A percentile compares a stretch with the other conserved stretches of the same genome.
phyloP scores from a whole-genome alignment of 2,329 filamentous ascomycete species.

The Penicillium paneum region DNA sequence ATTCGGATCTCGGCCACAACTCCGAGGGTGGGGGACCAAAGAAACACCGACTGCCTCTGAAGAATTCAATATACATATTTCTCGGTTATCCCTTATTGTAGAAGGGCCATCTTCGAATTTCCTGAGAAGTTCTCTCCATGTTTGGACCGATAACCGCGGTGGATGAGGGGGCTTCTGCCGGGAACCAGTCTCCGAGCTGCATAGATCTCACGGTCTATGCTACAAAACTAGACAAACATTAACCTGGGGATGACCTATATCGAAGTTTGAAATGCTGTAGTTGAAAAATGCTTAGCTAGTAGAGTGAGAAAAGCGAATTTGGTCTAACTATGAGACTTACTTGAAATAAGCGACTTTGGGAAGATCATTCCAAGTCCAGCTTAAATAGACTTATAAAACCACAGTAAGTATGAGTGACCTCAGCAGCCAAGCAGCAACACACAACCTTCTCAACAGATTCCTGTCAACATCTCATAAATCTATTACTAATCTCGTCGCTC shows the following conservation, averaged over 20 bases:
- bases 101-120: not conserved
- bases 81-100: not conserved
- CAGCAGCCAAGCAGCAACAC: no score
- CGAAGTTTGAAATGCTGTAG: not conserved
- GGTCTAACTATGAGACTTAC: no score
- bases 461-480: not conserved
- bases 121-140: not conserved
- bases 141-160: not conserved
- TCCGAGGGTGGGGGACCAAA: constrained; percentile 18
- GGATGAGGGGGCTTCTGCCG: not conserved
- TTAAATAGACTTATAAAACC: no score
- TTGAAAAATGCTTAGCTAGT: not conserved
- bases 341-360: no score
- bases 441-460: not conserved
- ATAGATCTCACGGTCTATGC: not conserved
- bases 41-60: not conserved
- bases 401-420: no score
- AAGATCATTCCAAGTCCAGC: no score
- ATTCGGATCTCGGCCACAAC: constrained; percentile 15
- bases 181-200: not conserved
- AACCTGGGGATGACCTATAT: not conserved
- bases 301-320: not conserved
- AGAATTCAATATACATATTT: not conserved
- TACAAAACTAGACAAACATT: not conserved
- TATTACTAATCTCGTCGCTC: not conserved